Percentiles rank a stretch among this genome's conserved stretches.
phyloP scores from a whole-genome alignment of 257 asterid species.

The Penstemon barbatus region DNA sequence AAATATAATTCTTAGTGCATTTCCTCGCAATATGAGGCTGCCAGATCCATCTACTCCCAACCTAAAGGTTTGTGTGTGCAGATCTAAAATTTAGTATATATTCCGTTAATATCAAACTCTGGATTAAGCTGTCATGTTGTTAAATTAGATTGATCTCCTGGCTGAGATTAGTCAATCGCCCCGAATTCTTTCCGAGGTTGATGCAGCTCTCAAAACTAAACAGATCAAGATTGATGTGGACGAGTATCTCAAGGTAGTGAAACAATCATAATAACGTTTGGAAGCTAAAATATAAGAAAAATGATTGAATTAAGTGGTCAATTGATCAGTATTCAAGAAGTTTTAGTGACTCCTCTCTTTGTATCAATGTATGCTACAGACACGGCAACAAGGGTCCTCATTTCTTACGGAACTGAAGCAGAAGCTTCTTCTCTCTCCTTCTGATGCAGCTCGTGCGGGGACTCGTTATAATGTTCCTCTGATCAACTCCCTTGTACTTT shows the following conservation, averaged over 20 bases:
- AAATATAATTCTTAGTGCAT: constrained; percentile 90
- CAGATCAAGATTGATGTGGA: constrained; percentile 85
- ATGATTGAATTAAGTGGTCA: not conserved
- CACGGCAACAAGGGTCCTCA: constrained; percentile 79
- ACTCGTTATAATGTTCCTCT: constrained; percentile 92
- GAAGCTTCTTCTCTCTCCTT: constrained; percentile 75
- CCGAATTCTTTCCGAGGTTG: constrained; percentile 91
- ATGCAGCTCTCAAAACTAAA: constrained; percentile 82
- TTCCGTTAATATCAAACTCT: constrained; percentile 13
- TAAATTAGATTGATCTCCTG: constrained; percentile 74
- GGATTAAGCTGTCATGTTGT: constrained; percentile 19
- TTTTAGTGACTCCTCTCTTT: not conserved
- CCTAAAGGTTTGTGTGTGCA: constrained; percentile 54
- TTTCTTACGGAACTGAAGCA: constrained; percentile 84
- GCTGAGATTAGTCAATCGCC: constrained; percentile 86
- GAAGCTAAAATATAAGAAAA: not conserved
- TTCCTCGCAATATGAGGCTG: constrained; percentile 97
- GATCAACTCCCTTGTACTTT: constrained; percentile 88
- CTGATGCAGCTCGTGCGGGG: constrained; percentile 75
- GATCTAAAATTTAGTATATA: not conserved
- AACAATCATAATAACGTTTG: not conserved
- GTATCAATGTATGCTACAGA: constrained; percentile 42
- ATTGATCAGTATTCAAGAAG: no score
- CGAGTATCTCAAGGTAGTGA: constrained; percentile 81
- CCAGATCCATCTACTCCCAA: constrained; percentile 99